Conservation (phyloP, 2,329 filamentous ascomycete genomes). For the Alternaria longipes region DNA sequence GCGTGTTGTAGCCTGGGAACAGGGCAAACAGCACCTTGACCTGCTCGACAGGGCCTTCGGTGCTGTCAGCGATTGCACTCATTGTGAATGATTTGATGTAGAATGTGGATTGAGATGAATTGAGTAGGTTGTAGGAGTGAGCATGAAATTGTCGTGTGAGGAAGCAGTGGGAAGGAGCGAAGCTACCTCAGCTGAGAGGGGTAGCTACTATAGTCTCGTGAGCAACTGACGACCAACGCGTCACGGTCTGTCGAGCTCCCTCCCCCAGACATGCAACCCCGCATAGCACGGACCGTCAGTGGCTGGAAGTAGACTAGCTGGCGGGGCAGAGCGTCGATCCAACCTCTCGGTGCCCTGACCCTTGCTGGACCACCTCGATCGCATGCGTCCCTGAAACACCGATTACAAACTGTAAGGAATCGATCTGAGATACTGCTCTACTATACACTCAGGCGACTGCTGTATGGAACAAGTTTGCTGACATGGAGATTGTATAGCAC, state of each 20-base stretch:
- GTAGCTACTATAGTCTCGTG: constrained; percentile 33
- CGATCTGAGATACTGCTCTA: neutral
- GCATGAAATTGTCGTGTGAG: constrained; percentile 30
- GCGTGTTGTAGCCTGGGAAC: constrained; percentile 64
- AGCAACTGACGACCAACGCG: constrained; percentile 16
- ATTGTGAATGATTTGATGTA: constrained; percentile 43
- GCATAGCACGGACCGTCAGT: constrained; percentile 30
- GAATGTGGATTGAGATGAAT: constrained; percentile 28
- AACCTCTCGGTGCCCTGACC: constrained; percentile 17
- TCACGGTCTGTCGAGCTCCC: constrained; percentile 16
- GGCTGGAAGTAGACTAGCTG: constrained; percentile 23
- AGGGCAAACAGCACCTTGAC: constrained; percentile 70
- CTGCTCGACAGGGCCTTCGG: constrained; percentile 62
- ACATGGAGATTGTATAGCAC: neutral
- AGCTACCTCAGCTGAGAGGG: constrained; percentile 34
- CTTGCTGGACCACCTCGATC: constrained; percentile 21
- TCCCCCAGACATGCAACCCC: constrained; percentile 39
- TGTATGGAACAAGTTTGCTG: neutral
- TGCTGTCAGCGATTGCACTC: constrained; percentile 53
- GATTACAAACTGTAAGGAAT: neutral
- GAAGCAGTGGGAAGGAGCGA: constrained; percentile 22
- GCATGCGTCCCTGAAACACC: constrained; percentile 24
- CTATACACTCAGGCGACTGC: neutral
- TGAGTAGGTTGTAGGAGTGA: constrained; percentile 26
- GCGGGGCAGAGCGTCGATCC: constrained; percentile 31